Conservation (phyloP, 2,329 filamentous ascomycete genomes). For the Diaporthe nobilis region DNA sequence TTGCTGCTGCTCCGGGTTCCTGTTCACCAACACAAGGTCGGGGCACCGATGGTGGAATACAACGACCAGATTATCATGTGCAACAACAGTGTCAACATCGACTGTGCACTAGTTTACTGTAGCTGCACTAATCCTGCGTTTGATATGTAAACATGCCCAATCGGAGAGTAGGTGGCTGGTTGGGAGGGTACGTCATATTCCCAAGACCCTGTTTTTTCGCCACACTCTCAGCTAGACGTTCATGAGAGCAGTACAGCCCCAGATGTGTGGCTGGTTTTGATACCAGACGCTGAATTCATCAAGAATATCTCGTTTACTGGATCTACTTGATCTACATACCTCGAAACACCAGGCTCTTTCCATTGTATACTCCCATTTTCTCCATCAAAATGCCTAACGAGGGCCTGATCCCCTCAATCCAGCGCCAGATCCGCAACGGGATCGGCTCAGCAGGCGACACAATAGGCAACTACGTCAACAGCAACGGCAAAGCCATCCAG, state of each 20-base stretch:
- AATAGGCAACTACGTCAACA: conserved; percentile 38
- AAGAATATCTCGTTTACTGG: background rate
- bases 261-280: background rate
- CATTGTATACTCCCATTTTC: background rate
- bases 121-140: background rate
- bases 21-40: background rate
- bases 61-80: background rate
- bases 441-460: conserved; percentile 38
- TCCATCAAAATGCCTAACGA: conserved; percentile 37
- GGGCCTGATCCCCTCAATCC: conserved; percentile 38
- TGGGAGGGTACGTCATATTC: conserved; percentile 33
- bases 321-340: background rate
- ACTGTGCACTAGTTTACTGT: background rate
- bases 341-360: background rate
- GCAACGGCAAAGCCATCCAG: conserved; percentile 40
- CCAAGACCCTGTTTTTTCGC: conserved; percentile 29
- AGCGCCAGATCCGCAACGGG: conserved; percentile 38
- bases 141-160: background rate
- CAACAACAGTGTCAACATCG: background rate
- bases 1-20: background rate
- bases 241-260: background rate
- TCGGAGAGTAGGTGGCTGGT: conserved; percentile 4
- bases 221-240: conserved; percentile 11
- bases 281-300: background rate
- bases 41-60: background rate